Conservation (phyloP, 176 grass and related monocot genomes). For the Saccharum spontaneum region DNA sequence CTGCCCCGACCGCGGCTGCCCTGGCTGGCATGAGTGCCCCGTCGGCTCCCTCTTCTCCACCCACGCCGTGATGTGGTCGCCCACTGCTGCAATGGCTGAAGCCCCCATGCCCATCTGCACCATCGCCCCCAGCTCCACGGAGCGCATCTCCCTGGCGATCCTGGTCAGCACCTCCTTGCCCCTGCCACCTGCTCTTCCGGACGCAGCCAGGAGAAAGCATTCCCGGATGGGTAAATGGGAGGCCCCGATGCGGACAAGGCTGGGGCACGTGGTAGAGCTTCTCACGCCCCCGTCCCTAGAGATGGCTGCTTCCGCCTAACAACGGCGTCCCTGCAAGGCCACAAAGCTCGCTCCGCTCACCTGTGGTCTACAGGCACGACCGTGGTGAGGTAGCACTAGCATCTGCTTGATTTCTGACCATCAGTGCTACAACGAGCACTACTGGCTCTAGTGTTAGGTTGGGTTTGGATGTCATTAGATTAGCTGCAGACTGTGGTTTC, state of each 20-base stretch:
- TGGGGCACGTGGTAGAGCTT: neutral
- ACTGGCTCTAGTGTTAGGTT: neutral
- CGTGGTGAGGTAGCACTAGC: neutral
- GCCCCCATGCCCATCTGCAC: conserved; percentile 15
- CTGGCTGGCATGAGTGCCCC: conserved; percentile 60
- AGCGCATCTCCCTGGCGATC: conserved; percentile 6
- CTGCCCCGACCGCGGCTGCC: neutral
- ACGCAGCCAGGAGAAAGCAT: conserved; percentile 27
- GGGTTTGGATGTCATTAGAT: neutral
- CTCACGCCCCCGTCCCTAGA: conserved; percentile 50
- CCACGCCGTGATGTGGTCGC: neutral
- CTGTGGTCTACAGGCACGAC: neutral
- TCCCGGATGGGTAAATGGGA: neutral
- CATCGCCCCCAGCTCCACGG: neutral
- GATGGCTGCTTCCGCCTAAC: neutral
- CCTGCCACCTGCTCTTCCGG: neutral
- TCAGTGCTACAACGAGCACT: too few species aligned
- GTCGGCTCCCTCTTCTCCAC: conserved; percentile 51
- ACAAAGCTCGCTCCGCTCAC: neutral
- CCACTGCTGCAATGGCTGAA: neutral
- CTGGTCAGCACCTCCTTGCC: conserved; percentile 1
- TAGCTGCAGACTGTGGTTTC: neutral
- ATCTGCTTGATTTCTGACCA: too few species aligned
- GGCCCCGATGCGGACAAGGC: neutral
- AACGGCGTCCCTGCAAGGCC: too few species aligned